These are phyloP conservation scores for Moesziomyces parantarcticus DNA, from an alignment of 1,284 basidiomycete species.

Conservation along the genomic window DNA sequence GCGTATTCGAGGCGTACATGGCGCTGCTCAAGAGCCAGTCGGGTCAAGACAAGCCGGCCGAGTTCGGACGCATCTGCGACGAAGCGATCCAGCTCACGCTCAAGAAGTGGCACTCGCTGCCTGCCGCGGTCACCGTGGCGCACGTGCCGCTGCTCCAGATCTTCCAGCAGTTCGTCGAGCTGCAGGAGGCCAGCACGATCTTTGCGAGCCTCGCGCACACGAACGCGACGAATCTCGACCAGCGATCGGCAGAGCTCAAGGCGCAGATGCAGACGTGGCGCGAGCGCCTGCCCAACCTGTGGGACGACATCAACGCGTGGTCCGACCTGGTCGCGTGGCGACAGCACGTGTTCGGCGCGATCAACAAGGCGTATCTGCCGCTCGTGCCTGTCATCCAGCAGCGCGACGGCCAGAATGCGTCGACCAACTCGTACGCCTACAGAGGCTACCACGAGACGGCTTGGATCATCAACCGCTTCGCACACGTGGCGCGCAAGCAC, in stretches of 20 bases:
- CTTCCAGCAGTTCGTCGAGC: slow-evolving; percentile 98
- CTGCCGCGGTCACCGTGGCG: slow-evolving; percentile 84
- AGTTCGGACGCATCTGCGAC: slow-evolving; percentile 77
- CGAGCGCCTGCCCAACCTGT: slow-evolving; percentile 92
- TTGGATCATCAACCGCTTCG: slow-evolving; percentile 99
- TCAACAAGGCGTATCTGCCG: slow-evolving; percentile 96
- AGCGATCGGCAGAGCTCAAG: slow-evolving; percentile 94
- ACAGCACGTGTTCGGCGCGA: slow-evolving; percentile 88
- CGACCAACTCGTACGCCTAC: slow-evolving; percentile 83
- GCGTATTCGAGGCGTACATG: slow-evolving; percentile 95
- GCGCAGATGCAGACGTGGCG: slow-evolving; percentile 79
- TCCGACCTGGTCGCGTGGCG: slow-evolving; percentile 98
- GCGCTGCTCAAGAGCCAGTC: slow-evolving; percentile 76
- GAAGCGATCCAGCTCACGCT: slow-evolving; percentile 97
- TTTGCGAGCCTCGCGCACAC: slow-evolving; percentile 91
- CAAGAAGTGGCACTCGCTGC: slow-evolving; percentile 93
- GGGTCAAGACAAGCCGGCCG: slow-evolving; percentile 57
- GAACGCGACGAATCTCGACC: slow-evolving; percentile 88
- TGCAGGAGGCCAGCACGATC: slow-evolving; percentile 84
- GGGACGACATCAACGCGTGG: slow-evolving; percentile 99
- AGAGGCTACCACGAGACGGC: slow-evolving; percentile 99
- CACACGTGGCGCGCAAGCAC: slow-evolving; percentile 98
- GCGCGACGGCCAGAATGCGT: slow-evolving; percentile 72
- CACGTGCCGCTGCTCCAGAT: slow-evolving; percentile 95
- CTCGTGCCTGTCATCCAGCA: slow-evolving; percentile 70